Percentiles rank a stretch among this genome's conserved stretches.
Evolutionary conservation across 345 rosid species (phyloP).

Genomic region (Sapria himalayana): DNA sequence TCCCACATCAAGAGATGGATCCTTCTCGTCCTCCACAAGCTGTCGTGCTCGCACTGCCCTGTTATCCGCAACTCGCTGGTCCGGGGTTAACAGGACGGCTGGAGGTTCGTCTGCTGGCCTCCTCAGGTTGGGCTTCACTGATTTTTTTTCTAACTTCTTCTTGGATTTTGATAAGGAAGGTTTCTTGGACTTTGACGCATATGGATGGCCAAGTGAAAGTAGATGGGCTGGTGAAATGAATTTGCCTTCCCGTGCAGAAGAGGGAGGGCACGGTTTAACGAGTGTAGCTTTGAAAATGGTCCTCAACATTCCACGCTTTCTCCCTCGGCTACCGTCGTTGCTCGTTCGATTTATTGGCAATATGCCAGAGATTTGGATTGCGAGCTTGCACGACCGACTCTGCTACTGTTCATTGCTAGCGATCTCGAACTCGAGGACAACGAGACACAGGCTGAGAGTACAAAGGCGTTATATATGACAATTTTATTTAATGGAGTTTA

Average conservation of each 20-base stretch:
- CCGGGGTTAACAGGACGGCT: conserved; percentile 14
- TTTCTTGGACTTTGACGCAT: conserved; percentile 4
- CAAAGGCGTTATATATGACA: too few relatives aligned
- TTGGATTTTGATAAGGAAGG: conserved; percentile 3
- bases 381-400: too few relatives aligned
- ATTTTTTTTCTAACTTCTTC: conserved; percentile 17
- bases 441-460: too few relatives aligned
- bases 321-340: conserved; percentile 12
- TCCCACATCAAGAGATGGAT: conserved; percentile 49
- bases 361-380: too few relatives aligned
- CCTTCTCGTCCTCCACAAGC: conserved; percentile 43
- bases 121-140: conserved; percentile 22
- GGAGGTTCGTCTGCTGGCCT: conserved; percentile 13
- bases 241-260: neutral
- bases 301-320: conserved; percentile 13
- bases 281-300: conserved; percentile 9
- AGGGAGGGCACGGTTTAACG: conserved; percentile 3
- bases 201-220: neutral
- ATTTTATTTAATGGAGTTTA: too few relatives aligned
- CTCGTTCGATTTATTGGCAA: too few relatives aligned
- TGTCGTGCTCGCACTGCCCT: conserved; percentile 31
- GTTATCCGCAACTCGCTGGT: conserved; percentile 17
- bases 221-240: neutral
- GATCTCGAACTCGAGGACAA: too few relatives aligned
- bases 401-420: too few relatives aligned